A percentile compares a stretch with the other conserved stretches of the same genome.
Conservation (phyloP, 441 rosid species). For the Manihot esculenta region DNA sequence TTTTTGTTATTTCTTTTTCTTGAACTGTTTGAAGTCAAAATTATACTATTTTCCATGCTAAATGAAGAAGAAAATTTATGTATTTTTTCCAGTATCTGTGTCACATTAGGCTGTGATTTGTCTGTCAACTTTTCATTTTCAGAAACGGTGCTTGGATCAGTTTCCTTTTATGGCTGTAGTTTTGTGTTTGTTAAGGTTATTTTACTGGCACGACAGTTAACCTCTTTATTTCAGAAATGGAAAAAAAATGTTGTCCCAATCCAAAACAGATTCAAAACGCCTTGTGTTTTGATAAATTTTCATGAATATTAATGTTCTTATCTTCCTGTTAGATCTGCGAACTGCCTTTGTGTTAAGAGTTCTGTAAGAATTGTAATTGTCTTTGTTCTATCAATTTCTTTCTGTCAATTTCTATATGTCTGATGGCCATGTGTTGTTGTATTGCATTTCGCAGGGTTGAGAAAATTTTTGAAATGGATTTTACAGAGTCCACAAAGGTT, state of each 20-base stretch:
- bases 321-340: conserved; percentile 22
- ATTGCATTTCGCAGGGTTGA: conserved; percentile 35
- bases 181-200: too few relatives aligned
- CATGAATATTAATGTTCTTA: neutral
- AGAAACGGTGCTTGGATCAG: conserved; percentile 16
- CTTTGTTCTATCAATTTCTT: neutral
- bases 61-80: conserved; percentile 5
- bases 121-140: conserved; percentile 14
- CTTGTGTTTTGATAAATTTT: neutral
- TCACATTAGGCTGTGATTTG: neutral
- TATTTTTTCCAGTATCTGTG: conserved; percentile 21
- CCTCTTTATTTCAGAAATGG: conserved; percentile 14
- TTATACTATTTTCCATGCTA: conserved; percentile 8
- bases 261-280: neutral
- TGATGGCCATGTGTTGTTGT: neutral
- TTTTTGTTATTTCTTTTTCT: neutral
- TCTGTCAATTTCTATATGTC: neutral
- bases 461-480: conserved; percentile 55
- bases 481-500: conserved; percentile 67
- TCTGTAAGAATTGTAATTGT: neutral
- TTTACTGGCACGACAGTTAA: conserved; percentile 3
- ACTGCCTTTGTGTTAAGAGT: neutral
- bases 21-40: neutral
- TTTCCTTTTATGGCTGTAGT: conserved; percentile 10
- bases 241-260: conserved; percentile 1